phyloP scores from a whole-genome alignment of 257 asterid species.

The Parsonsia alboflavescens region DNA sequence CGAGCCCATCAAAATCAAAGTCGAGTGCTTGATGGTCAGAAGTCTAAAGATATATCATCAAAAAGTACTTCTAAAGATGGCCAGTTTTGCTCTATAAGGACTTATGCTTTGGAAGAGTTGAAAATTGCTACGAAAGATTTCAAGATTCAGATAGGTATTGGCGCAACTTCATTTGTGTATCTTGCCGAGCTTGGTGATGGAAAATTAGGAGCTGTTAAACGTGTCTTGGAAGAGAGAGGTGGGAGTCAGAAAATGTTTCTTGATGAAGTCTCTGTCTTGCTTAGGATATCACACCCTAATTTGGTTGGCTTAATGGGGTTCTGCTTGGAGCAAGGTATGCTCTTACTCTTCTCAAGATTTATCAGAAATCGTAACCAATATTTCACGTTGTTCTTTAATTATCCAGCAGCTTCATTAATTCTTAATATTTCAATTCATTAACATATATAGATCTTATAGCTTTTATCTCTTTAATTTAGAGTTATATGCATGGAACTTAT shows the following conservation, averaged over 20 bases:
- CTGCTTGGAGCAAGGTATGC: slow-evolving; percentile 69
- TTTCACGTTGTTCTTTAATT: background rate
- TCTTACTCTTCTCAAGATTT: too few species aligned
- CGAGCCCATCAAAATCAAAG: slow-evolving; percentile 12
- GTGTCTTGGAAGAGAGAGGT: slow-evolving; percentile 68
- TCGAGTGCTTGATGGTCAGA: slow-evolving; percentile 18
- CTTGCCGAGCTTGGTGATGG: slow-evolving; percentile 69
- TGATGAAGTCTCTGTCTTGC: slow-evolving; percentile 80
- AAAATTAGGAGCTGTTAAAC: slow-evolving; percentile 60
- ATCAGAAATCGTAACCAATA: background rate
- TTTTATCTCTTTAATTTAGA: too few species aligned
- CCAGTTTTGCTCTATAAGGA: slow-evolving; percentile 36
- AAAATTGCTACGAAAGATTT: slow-evolving; percentile 56
- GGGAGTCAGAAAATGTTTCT: slow-evolving; percentile 72
- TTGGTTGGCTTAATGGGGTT: slow-evolving; percentile 69
- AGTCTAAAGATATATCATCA: slow-evolving; percentile 10
- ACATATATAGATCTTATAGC: too few species aligned
- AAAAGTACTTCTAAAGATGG: slow-evolving; percentile 4
- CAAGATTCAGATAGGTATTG: slow-evolving; percentile 53
- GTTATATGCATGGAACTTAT: too few species aligned
- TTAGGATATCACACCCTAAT: slow-evolving; percentile 76
- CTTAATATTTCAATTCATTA: too few species aligned
- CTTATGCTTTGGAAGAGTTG: slow-evolving; percentile 60
- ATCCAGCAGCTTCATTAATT: background rate
- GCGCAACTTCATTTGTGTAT: slow-evolving; percentile 68